These are phyloP conservation scores for Bassia scoparia DNA, from an alignment of 148 eudicot species.

Conservation along the genomic window DNA sequence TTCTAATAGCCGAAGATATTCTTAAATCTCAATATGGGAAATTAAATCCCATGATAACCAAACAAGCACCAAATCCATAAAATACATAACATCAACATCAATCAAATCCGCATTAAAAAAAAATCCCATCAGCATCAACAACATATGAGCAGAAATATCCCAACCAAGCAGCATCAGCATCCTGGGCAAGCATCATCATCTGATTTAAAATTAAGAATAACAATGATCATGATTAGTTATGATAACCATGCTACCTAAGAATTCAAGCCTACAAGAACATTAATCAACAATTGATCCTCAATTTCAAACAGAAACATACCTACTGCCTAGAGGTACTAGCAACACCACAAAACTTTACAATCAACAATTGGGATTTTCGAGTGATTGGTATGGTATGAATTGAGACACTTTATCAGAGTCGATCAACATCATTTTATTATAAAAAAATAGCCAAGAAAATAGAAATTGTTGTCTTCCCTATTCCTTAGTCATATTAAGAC, in stretches of 20 bases:
- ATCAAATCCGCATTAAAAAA: not conserved
- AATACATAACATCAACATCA: no score
- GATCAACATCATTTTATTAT: no score
- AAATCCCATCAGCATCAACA: not conserved
- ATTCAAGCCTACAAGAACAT: not conserved
- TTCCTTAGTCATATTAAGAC: no score
- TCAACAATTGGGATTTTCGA: not conserved
- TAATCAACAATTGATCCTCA: not conserved
- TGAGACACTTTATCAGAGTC: no score
- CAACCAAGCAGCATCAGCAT: not conserved
- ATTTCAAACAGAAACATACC: not conserved
- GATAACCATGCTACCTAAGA: not conserved
- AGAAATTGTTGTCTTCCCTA: no score
- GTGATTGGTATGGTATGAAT: not conserved
- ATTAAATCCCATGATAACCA: no score
- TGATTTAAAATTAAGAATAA: not conserved
- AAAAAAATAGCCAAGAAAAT: no score
- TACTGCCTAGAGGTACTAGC: not conserved
- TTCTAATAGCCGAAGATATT: no score
- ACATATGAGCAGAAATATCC: not conserved
- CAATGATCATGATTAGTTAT: not conserved
- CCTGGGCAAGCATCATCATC: not conserved
- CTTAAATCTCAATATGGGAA: no score
- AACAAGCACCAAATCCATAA: no score
- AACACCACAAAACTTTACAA: not conserved